A percentile compares a stretch with the other conserved stretches of the same genome.
Evolutionary conservation across 306 rosid species (phyloP).

Genomic region (Lathyrus aphaca): DNA sequence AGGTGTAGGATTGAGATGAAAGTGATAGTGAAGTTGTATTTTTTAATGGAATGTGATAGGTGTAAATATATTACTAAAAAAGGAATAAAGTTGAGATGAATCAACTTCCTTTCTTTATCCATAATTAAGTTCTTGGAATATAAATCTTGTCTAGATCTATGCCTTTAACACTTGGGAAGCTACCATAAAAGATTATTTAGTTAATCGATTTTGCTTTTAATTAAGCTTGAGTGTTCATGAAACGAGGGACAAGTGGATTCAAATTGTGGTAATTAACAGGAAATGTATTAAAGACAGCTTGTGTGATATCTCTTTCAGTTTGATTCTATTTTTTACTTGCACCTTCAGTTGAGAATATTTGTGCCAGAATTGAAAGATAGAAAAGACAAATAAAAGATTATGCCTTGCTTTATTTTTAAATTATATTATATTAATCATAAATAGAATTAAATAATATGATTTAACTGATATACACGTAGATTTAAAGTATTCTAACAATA

Average conservation of each 20-base stretch:
- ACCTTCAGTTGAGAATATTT: slow-evolving; percentile 44
- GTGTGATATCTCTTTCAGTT: slow-evolving; percentile 43
- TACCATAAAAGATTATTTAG: slow-evolving; percentile 6
- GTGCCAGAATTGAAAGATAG: slow-evolving; percentile 13
- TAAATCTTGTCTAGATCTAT: background rate
- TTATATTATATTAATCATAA: too few relatives aligned
- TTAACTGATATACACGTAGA: too few relatives aligned
- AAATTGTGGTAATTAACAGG: slow-evolving; percentile 16
- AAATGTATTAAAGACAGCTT: slow-evolving; percentile 37
- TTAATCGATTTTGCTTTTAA: slow-evolving; percentile 5
- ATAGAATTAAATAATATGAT: too few relatives aligned
- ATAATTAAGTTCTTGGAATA: slow-evolving; percentile 34
- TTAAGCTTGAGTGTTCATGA: slow-evolving; percentile 21
- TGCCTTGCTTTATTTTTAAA: slow-evolving; percentile 34
- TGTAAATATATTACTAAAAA: slow-evolving; percentile 43
- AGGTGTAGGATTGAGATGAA: slow-evolving; percentile 23
- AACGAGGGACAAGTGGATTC: slow-evolving; percentile 22
- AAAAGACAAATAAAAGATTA: slow-evolving; percentile 33
- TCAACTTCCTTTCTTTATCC: slow-evolving; percentile 61
- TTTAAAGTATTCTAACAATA: too few relatives aligned
- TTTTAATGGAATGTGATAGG: slow-evolving; percentile 18
- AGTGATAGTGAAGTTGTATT: slow-evolving; percentile 19
- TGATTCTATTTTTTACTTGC: slow-evolving; percentile 52
- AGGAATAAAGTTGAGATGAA: slow-evolving; percentile 52
- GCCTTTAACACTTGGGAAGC: background rate